Conservation (phyloP, 129 eudicot genomes). For the sunflower (Helianthus annuus) region HanXRQr2.0-SUNRISE NC_035449.2:147240537-147241036, state of each 20-base stretch:
- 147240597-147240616: background rate
- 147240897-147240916: background rate
- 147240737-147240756: background rate
- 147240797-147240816: constrained; percentile 12
- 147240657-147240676: background rate
- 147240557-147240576: background rate
- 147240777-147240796: background rate
- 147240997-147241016: no score
- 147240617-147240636: background rate
- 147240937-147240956: no score
- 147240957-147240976: no score
- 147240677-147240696: background rate
- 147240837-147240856: background rate
- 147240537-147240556: constrained; percentile 8
- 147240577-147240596: background rate
- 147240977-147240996: no score
- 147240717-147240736: background rate
- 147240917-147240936: no score
- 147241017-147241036: no score
- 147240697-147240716: background rate
- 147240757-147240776: background rate
- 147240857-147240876: background rate
- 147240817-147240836: background rate
- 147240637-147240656: background rate
- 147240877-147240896: background rate